Base-by-base conservation (phyloP, 176 grass and related monocot species). In the Dactylis glomerata region DNA sequence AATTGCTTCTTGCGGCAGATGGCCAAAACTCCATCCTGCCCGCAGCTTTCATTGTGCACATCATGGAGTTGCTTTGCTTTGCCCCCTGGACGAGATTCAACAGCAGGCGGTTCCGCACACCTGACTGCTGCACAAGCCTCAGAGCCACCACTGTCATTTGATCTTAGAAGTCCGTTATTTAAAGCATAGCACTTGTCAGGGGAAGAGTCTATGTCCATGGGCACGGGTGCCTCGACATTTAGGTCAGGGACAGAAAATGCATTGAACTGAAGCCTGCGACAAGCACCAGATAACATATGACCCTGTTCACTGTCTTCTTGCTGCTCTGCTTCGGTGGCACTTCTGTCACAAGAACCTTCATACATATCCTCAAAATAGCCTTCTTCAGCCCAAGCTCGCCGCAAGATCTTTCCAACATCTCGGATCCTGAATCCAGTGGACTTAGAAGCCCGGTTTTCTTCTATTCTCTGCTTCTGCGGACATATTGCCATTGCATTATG, bases 351-450 rank as follows among this genome's bases (percentile, higher is more conserved):
- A 62, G 92, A 99, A 31, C 68, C 91, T 80, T 95, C 90, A 54
- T 89, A 86, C 4, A 81, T 50, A 27, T 92, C 80, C 55, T 89
- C 86, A 84, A 89, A 91, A 65, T 72, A 85, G 26, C 91, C 91
- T 72, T 94, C 88, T 89, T 91, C 90, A 4, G 86, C 79, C 90
- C 88, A 94, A 79, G 86, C 79, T 86, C 85, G 59, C 64, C 69
- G 84, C 82, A 99, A 86, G 23, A 86, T 78, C 88, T 90, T 96
- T 64, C 93, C 94, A 55, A 94, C 65, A 87, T 82, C 89, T 88
- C 86, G 88, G 76, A 99, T 90, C 58, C 91, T 96, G 58, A 99
- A 99, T 82, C 90, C 97, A 70, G 72, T 87, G 44, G 92, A 89
- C 76, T 88, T 94, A 79, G 46, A 87, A 81, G 84, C 82, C 49